phyloP scores from a whole-genome alignment of 129 eudicot genomes.

The Calendula officinalis region DNA sequence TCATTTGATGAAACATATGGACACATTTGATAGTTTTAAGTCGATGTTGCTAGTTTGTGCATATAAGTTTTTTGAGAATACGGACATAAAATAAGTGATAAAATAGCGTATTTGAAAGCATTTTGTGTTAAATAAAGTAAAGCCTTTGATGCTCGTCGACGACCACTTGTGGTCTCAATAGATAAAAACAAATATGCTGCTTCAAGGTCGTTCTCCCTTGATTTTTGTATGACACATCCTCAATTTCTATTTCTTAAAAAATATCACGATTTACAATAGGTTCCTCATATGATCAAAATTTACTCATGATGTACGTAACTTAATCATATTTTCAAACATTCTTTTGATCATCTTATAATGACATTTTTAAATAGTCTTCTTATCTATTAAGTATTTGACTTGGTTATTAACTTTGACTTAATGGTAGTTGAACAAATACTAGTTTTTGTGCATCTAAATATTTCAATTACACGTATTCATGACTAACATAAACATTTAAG shows the following conservation, averaged over 20 bases:
- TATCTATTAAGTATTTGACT: background rate
- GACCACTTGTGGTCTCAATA: slow-evolving; percentile 15
- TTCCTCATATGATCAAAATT: too few species aligned
- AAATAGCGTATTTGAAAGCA: background rate
- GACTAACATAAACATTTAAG: slow-evolving; percentile 6
- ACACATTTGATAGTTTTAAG: background rate
- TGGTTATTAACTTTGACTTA: background rate
- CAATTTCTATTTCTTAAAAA: too few species aligned
- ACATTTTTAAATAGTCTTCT: too few species aligned
- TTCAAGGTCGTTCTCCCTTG: background rate
- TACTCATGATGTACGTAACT: too few species aligned
- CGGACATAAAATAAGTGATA: background rate
- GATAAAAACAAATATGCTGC: too few species aligned
- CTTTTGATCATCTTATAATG: background rate
- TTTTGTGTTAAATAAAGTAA: background rate
- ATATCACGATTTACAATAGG: too few species aligned
- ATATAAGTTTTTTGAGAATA: background rate
- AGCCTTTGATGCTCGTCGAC: background rate
- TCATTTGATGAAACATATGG: too few species aligned
- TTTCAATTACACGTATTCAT: slow-evolving; percentile 6
- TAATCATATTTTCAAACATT: too few species aligned
- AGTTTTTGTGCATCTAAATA: background rate
- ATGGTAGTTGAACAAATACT: background rate
- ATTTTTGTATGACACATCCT: background rate
- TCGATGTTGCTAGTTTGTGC: background rate